phyloP scores from a whole-genome alignment of 2,329 filamentous ascomycete genomes.

The Pseudomassariella vexata region DNA sequence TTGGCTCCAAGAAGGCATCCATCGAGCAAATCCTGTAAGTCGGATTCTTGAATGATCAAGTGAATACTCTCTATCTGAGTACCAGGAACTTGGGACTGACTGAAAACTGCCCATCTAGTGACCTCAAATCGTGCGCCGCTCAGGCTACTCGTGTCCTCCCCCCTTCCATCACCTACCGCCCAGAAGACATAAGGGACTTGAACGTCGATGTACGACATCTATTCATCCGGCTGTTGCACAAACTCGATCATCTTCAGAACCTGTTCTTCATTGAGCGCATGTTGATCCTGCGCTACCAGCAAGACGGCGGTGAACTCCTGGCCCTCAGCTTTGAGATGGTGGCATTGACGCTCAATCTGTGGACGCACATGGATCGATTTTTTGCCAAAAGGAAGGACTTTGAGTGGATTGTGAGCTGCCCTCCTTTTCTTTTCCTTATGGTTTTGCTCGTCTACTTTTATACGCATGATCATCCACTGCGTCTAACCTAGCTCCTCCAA shows the following conservation, averaged over 20 bases:
- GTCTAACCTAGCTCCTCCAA: background rate
- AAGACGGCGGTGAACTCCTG: slow-evolving; percentile 32
- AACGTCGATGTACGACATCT: slow-evolving; percentile 23
- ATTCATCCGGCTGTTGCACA: slow-evolving; percentile 39
- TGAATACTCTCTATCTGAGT: too few species aligned
- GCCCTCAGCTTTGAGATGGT: slow-evolving; percentile 42
- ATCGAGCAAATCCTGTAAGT: slow-evolving; percentile 1
- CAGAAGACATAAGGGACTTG: slow-evolving; percentile 29
- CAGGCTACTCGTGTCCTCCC: too few species aligned
- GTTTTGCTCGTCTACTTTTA: too few species aligned
- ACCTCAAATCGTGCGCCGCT: too few species aligned
- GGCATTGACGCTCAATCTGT: slow-evolving; percentile 37
- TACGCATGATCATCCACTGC: too few species aligned
- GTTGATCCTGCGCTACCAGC: slow-evolving; percentile 37
- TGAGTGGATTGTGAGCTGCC: slow-evolving; percentile 39
- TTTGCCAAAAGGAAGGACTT: slow-evolving; percentile 34
- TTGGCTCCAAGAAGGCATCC: slow-evolving; percentile 30
- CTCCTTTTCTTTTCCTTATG: background rate
- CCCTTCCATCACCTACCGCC: too few species aligned
- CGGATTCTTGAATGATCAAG: background rate
- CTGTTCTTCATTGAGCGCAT: slow-evolving; percentile 54
- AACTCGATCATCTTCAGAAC: slow-evolving; percentile 48
- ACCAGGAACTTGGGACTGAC: too few species aligned
- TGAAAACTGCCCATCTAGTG: too few species aligned
- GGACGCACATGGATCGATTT: slow-evolving; percentile 44